These are phyloP conservation scores for Trametopsis cervina DNA, from an alignment of 768 basidiomycete species.

Conservation along the genomic window DNA sequence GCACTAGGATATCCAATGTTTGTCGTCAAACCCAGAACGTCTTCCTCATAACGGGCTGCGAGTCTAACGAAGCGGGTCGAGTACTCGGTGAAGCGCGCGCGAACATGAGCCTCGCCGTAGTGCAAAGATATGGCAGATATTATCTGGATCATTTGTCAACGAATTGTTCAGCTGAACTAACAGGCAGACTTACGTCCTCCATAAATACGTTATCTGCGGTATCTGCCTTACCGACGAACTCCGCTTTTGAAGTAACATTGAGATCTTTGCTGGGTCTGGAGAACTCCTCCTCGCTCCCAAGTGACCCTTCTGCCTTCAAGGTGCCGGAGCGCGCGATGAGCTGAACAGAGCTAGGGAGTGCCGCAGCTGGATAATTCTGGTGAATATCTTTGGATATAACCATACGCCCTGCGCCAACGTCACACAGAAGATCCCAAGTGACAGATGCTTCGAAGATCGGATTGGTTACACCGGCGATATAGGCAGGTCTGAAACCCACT, in stretches of 20 bases:
- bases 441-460: conserved; percentile 88
- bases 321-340: conserved; percentile 51
- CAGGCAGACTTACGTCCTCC: conserved; percentile 83
- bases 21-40: conserved; percentile 55
- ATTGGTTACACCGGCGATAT: conserved; percentile 95
- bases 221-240: conserved; percentile 50
- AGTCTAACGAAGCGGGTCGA: conserved; percentile 80
- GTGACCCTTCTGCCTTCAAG: conserved; percentile 56
- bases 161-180: too few relatives aligned
- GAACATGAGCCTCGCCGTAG: conserved; percentile 84
- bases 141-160: too few relatives aligned
- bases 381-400: conserved; percentile 84
- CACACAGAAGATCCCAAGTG: conserved; percentile 91
- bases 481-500: conserved; percentile 58
- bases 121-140: conserved; percentile 83
- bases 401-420: conserved; percentile 82
- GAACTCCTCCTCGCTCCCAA: conserved; percentile 65
- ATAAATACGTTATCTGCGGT: conserved; percentile 81
- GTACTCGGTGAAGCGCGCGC: conserved; percentile 87
- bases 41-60: conserved; percentile 88
- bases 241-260: conserved; percentile 35
- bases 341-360: conserved; percentile 26
- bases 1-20: conserved; percentile 65
- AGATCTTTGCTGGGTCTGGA: conserved; percentile 51
- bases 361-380: conserved; percentile 33